Evolutionary conservation across 768 basidiomycete species (phyloP).

Genomic region (Trametes cingulata): DNA sequence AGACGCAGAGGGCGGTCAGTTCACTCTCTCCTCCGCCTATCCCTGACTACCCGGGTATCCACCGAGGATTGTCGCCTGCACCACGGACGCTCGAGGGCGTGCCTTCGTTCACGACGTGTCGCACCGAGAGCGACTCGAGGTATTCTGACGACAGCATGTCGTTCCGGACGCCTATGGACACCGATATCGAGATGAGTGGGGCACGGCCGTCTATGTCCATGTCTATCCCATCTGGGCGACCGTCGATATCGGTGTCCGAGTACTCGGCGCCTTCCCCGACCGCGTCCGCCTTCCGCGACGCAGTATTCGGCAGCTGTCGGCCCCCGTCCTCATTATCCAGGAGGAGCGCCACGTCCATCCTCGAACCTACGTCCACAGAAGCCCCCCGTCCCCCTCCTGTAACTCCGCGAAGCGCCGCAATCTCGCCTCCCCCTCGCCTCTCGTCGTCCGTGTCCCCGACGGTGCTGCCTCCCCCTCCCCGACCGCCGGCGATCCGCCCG

Average conservation of each 20-base stretch:
- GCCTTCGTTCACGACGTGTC: constrained; percentile 23
- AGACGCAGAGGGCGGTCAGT: neutral
- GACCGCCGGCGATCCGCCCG: constrained; percentile 26
- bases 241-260: constrained; percentile 54
- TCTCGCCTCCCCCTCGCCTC: constrained; percentile 61
- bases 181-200: constrained; percentile 27
- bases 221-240: constrained; percentile 50
- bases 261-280: constrained; percentile 76
- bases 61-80: constrained; percentile 27
- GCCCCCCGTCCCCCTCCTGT: constrained; percentile 24
- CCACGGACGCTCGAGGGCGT: constrained; percentile 11
- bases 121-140: constrained; percentile 23
- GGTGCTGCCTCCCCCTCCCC: constrained; percentile 57
- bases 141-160: constrained; percentile 41
- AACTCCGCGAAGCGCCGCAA: constrained; percentile 27
- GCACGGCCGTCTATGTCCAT: constrained; percentile 50
- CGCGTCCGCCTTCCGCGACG: constrained; percentile 78
- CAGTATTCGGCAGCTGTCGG: constrained; percentile 38
- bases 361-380: constrained; percentile 12
- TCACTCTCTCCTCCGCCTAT: constrained; percentile 50
- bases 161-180: constrained; percentile 31
- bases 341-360: constrained; percentile 16
- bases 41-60: constrained; percentile 27
- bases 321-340: constrained; percentile 25
- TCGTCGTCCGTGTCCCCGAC: constrained; percentile 61